These are phyloP conservation scores for Pseudogymnoascus destructans DNA, from an alignment of 2,329 filamentous ascomycete genomes.

Conservation along the genomic window DNA sequence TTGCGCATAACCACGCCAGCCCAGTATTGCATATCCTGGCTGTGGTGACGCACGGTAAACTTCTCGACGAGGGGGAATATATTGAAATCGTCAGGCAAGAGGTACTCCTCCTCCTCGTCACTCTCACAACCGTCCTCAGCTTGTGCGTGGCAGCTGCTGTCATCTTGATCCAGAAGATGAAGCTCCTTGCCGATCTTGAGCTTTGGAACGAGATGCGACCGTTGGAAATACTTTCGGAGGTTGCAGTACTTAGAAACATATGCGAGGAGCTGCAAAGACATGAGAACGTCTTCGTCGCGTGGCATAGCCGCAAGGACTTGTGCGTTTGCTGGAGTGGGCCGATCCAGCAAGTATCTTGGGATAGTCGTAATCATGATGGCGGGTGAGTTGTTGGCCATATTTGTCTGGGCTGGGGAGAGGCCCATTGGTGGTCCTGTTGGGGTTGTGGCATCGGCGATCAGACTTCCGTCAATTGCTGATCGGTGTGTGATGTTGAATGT, in stretches of 20 bases:
- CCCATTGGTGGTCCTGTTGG: constrained; percentile 56
- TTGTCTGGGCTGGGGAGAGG: constrained; percentile 52
- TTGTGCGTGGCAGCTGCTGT: constrained; percentile 25
- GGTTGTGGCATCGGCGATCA: constrained; percentile 56
- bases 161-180: constrained; percentile 61
- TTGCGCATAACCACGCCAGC: constrained; percentile 98
- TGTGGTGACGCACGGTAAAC: constrained; percentile 91
- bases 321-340: constrained; percentile 49
- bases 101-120: constrained; percentile 68
- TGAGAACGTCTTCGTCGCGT: constrained; percentile 90
- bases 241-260: constrained; percentile 99
- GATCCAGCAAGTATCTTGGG: constrained; percentile 67
- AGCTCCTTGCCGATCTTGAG: constrained; percentile 84
- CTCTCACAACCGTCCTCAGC: constrained; percentile 26
- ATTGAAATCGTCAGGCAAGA: constrained; percentile 89
- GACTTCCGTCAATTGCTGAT: constrained; percentile 70
- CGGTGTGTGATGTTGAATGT: constrained; percentile 92
- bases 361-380: constrained; percentile 63
- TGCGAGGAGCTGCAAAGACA: constrained; percentile 91
- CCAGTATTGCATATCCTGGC: constrained; percentile 99
- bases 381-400: constrained; percentile 58
- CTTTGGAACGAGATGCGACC: constrained; percentile 82
- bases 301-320: constrained; percentile 84
- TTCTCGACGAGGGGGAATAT: constrained; percentile 98
- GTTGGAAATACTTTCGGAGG: constrained; percentile 85